A percentile compares a stretch with the other conserved stretches of the same genome.
Evolutionary conservation across 2,329 filamentous ascomycete genomes (phyloP).

Genomic region (Pseudogymnoascus pannorum): DNA sequence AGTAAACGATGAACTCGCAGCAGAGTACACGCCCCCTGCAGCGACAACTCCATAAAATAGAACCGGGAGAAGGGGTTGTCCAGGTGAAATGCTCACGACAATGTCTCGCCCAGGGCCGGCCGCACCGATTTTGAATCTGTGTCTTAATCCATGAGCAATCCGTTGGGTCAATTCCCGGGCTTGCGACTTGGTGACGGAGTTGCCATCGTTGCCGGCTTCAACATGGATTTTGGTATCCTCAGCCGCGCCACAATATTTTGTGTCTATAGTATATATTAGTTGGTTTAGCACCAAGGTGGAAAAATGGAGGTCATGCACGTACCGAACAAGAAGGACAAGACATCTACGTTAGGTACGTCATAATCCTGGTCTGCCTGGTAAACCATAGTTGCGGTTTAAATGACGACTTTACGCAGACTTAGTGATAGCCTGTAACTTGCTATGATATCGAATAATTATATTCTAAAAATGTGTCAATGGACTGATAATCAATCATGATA

Average conservation of each 20-base stretch:
- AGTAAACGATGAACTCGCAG: conserved; percentile 65
- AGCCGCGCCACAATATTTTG: conserved; percentile 27
- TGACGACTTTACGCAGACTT: background rate
- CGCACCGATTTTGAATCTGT: conserved; percentile 44
- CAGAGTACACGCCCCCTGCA: conserved; percentile 72
- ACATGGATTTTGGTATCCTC: conserved; percentile 48
- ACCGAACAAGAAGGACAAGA: conserved; percentile 16
- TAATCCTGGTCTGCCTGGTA: conserved; percentile 13
- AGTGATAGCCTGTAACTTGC: background rate
- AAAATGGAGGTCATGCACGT: background rate
- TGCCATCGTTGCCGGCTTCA: conserved; percentile 48
- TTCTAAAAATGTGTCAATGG: background rate
- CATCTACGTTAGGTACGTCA: conserved; percentile 15
- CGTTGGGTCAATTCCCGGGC: conserved; percentile 42
- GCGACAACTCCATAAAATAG: conserved; percentile 67
- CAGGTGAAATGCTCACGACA: conserved; percentile 49
- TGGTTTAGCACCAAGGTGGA: background rate
- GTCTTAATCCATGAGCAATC: conserved; percentile 49
- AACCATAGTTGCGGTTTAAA: conserved; percentile 9
- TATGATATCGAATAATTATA: background rate
- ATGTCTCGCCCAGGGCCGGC: conserved; percentile 43
- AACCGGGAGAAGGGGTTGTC: conserved; percentile 52
- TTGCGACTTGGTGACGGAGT: conserved; percentile 45
- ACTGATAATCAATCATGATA: background rate
- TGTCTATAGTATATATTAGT: conserved; percentile 27